Base-by-base conservation (phyloP, 2,329 filamentous ascomycete genomes). In the Diaporthe ilicicola region DNA sequence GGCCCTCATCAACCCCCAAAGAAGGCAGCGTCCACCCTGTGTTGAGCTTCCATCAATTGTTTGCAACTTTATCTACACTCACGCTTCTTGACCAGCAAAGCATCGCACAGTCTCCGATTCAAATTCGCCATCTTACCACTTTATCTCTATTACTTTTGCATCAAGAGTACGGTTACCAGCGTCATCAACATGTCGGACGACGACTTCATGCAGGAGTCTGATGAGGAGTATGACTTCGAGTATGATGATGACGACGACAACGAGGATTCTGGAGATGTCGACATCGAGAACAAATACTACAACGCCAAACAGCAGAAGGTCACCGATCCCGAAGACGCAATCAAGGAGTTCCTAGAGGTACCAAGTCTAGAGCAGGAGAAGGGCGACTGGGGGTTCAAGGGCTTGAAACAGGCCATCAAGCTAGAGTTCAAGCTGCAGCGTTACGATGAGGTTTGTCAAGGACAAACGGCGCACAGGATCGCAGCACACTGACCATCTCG, bases 221-320 rank as follows among this genome's bases (percentile, higher is more conserved):
- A 94, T 73, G 91, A 94, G 80, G 93, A 95, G 84, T 98, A 98
- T 80, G 96, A 98, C 83, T 98, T 98, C 81, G 95, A 98, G 79
- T 98, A 98, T 82, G 95, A 98, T 80, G 96, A 94, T 76, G 83
- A 91, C 71, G 94, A 94, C 75, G 94, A 97, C 70, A 94, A 96
- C 61, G 93, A 97, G 53, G 92, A 97, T 70, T 90, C 89, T 39
- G 94, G 92, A 70, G 94, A 98, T 80, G 93, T 98, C 77, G 94
- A 95, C 76, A 97, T 98, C 80, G 96, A 99, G 81, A 99, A 99
- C 86, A 98, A 97, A 84, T 99, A 99, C 86, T 99, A 98, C 88
- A 98, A 98, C 83, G 96, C 96, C 53, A 99, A 99, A 84, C 95
- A 98, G 84, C 91, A 97, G 80, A 99, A 98, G 85, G 86, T 87